phyloP scores from a whole-genome alignment of 208 protist genomes.

The Wallacemonas sp. region DNA sequence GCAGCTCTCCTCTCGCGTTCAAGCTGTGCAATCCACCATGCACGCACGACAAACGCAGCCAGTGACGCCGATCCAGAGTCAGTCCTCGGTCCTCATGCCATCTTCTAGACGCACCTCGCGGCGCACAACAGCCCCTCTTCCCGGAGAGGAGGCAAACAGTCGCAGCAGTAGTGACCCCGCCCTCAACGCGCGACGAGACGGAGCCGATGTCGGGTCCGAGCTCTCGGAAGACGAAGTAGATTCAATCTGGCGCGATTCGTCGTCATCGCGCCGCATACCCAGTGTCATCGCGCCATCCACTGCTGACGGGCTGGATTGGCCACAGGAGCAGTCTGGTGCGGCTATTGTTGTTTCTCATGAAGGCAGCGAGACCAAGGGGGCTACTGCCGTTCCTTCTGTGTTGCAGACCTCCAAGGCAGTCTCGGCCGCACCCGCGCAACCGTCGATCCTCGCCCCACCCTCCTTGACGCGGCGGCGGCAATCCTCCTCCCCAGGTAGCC shows the following conservation, averaged over 20 bases:
- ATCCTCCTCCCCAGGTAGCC: not conserved
- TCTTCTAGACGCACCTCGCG: too few relatives aligned
- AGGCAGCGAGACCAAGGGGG: too few relatives aligned
- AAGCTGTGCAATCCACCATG: slow-evolving; percentile 1
- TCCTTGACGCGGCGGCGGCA: not conserved
- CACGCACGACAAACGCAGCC: not conserved
- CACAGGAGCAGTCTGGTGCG: too few relatives aligned
- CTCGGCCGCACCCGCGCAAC: not conserved
- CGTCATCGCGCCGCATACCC: not conserved
- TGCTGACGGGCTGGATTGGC: too few relatives aligned
- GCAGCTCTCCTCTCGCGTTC: slow-evolving; percentile 5
- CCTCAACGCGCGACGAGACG: not conserved
- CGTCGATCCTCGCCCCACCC: not conserved
- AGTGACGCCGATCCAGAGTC: too few relatives aligned
- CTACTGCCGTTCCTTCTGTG: not conserved
- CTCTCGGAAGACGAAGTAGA: not conserved
- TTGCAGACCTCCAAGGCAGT: not conserved
- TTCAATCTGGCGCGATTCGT: not conserved
- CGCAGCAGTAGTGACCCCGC: not conserved
- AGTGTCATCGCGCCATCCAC: not conserved
- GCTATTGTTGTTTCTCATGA: too few relatives aligned
- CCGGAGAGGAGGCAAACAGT: too few relatives aligned
- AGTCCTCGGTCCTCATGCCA: too few relatives aligned
- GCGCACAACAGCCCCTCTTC: too few relatives aligned
- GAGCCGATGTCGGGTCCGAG: not conserved